Base-by-base conservation (phyloP, 371 early-diverging fungal genomes). In the Rhizopus sp. region DNA sequence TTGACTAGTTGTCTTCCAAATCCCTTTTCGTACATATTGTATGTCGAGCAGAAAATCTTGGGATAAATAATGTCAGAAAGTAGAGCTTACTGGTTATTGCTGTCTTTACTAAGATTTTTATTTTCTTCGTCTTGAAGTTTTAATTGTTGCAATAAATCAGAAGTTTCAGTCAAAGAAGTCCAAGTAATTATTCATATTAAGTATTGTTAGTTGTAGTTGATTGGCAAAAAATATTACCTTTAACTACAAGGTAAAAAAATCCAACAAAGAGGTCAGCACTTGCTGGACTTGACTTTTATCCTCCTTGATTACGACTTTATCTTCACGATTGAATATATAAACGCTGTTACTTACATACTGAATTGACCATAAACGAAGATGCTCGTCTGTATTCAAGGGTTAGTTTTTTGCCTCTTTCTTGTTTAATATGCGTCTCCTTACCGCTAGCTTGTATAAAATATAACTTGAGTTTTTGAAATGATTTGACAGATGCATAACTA, bases 311-410 rank as follows among this genome's bases (percentile, higher is more conserved):
- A 38, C 46, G 30, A 51, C 38, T 58, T 58, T 58, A 51, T 51
- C 51, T 37, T 51, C 58, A 45, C 51, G n/a, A 45, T 58, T 51
- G 45, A 58, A 58, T 45, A 1, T 44, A 29, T 58, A 58, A 30
- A 15, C 37, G 45, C 51, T 51, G 29, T 51, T 58, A 45, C 45
- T 42, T 50, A 58, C 45, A 51, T 58, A 51, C 45, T 58, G 51
- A 45, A 58, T 58, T 45, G 51, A 45, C 58, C 46, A 58, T 37
- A 58, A 45, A 37, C 51, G 58, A 58, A 58, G 42, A 37, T 51
- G 51, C 31, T 58, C 45, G 51, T 58, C 58, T 58, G 51, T 42
- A 51, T 58, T 58, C 51, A 58, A 58, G 45, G 45, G 37, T 58
- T 58, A 58, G 38, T 58, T 50, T 51, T 34, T 58, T 58, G 40